A percentile compares a stretch with the other conserved stretches of the same genome.
These are phyloP conservation scores for Gymnopus androsaceus DNA, from an alignment of 1,284 basidiomycete genomes.

Conservation along the genomic window DNA sequence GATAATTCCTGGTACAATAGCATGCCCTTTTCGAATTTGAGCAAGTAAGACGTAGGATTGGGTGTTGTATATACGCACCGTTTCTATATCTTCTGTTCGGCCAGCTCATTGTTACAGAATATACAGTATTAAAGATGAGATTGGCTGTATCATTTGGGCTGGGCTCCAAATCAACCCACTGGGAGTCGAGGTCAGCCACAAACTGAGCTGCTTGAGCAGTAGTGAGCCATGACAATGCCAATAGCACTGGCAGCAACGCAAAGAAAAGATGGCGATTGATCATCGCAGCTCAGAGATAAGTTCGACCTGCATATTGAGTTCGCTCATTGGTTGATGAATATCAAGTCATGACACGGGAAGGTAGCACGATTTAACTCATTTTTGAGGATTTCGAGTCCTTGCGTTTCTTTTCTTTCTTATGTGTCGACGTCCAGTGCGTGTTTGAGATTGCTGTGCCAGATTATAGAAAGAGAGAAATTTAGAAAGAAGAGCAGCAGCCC, in stretches of 20 bases:
- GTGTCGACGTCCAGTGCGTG: too few relatives aligned
- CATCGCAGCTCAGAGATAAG: too few relatives aligned
- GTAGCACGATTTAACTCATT: too few relatives aligned
- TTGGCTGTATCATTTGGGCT: slow-evolving; percentile 36
- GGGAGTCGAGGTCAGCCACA: neutral
- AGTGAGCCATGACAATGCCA: neutral
- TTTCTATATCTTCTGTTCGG: slow-evolving; percentile 52
- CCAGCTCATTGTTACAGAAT: slow-evolving; percentile 49
- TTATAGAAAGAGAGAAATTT: too few relatives aligned
- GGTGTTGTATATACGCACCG: slow-evolving; percentile 27
- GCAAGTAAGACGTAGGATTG: neutral
- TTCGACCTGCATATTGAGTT: too few relatives aligned
- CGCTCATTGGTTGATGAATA: too few relatives aligned
- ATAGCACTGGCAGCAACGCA: too few relatives aligned
- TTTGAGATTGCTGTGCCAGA: too few relatives aligned
- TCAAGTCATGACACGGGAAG: too few relatives aligned
- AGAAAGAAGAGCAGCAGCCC: too few relatives aligned
- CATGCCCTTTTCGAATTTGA: slow-evolving; percentile 31
- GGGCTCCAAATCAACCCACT: slow-evolving; percentile 24
- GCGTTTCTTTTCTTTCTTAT: too few relatives aligned
- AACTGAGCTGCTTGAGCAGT: neutral
- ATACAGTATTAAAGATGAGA: slow-evolving; percentile 44
- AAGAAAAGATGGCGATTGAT: neutral
- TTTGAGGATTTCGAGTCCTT: too few relatives aligned
- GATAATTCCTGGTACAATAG: slow-evolving; percentile 35